Conservation (phyloP, 177 flowering plant genomes). For the Vitis hybrid region DNA sequence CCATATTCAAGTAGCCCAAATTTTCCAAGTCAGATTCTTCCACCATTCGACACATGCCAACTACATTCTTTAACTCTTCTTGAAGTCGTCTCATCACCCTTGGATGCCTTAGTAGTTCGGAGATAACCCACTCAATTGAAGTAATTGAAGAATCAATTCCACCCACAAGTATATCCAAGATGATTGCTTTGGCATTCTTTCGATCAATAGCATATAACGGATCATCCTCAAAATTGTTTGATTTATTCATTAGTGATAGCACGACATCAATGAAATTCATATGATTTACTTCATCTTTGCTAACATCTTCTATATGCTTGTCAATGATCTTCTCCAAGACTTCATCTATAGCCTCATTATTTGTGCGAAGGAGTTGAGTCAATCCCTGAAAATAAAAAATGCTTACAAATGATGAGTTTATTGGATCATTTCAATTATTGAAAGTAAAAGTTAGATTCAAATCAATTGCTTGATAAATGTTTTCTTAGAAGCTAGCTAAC, state of each 20-base stretch:
- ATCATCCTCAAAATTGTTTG: not conserved
- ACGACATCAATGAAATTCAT: conserved; percentile 7
- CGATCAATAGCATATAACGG: not conserved
- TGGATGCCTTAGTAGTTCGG: not conserved
- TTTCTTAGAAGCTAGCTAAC: too few relatives aligned
- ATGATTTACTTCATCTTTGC: too few relatives aligned
- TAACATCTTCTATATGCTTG: not conserved
- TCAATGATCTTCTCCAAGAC: not conserved
- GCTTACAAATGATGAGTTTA: too few relatives aligned
- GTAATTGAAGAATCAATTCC: not conserved
- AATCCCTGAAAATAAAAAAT: not conserved
- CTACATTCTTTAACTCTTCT: conserved; percentile 11
- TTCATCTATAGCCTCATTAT: not conserved
- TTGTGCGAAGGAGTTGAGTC: not conserved
- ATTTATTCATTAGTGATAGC: conserved; percentile 2
- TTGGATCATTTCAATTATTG: too few relatives aligned
- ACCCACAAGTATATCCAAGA: conserved; percentile 4
- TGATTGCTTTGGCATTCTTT: not conserved
- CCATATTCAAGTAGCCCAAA: not conserved
- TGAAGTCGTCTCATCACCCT: conserved; percentile 4
- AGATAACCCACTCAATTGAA: not conserved
- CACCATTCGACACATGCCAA: conserved; percentile 8
- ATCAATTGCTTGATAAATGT: too few relatives aligned
- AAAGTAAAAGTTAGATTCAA: too few relatives aligned
- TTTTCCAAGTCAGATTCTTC: not conserved